These are phyloP conservation scores for Paxillus ammoniavirescens DNA, from an alignment of 768 basidiomycete genomes.

Conservation along the genomic window DNA sequence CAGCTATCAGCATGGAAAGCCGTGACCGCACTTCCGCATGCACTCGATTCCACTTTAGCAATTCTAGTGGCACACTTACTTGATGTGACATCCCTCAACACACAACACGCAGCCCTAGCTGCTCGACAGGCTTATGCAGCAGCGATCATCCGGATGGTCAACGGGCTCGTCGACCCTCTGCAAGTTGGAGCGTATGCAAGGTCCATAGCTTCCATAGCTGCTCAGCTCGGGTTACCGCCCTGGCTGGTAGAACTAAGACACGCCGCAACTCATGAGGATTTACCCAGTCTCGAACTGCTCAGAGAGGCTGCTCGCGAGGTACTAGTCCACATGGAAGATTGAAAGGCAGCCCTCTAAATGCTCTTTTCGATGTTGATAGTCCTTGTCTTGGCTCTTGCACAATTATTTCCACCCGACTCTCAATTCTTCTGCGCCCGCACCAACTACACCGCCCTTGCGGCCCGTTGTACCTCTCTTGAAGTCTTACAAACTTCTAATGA, in stretches of 20 bases:
- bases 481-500: conserved; percentile 69
- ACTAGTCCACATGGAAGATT: conserved; percentile 15
- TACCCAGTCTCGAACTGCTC: conserved; percentile 80
- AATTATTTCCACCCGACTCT: conserved; percentile 84
- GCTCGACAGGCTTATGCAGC: conserved; percentile 78
- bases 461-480: conserved; percentile 68
- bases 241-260: conserved; percentile 94
- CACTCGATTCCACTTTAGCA: conserved; percentile 70
- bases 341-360: not conserved
- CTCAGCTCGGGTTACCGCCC: conserved; percentile 78
- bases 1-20: conserved; percentile 81
- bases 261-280: conserved; percentile 93
- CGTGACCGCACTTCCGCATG: conserved; percentile 75
- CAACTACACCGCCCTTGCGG: conserved; percentile 40
- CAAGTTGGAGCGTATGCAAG: conserved; percentile 88
- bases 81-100: conserved; percentile 38
- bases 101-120: conserved; percentile 35
- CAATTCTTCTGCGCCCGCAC: conserved; percentile 45
- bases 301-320: conserved; percentile 78
- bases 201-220: conserved; percentile 86
- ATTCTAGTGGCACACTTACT: conserved; percentile 59
- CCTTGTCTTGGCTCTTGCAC: conserved; percentile 77
- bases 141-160: conserved; percentile 86
- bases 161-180: conserved; percentile 92
- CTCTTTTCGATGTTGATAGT: conserved; percentile 41